Conservation (phyloP, 2,329 filamentous ascomycete genomes). For the Fusarium stilboides region DNA sequence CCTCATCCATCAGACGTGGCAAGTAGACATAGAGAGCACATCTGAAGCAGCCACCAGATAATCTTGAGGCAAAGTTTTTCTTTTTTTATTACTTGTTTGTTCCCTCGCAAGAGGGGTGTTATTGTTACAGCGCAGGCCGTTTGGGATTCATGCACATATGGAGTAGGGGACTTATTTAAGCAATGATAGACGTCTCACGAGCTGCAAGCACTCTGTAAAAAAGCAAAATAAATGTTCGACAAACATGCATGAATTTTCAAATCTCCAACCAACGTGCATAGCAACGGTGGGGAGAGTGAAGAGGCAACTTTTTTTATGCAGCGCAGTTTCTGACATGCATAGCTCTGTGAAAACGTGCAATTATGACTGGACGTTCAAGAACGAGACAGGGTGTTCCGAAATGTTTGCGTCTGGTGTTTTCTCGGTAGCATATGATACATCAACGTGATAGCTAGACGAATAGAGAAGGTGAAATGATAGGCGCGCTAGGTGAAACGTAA, state of each 20-base stretch:
- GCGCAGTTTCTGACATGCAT: constrained; percentile 4
- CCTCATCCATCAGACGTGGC: constrained; percentile 51
- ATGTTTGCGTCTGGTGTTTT: not conserved
- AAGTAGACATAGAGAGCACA: constrained; percentile 48
- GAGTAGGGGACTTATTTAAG: not conserved
- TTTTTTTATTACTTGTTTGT: constrained; percentile 3
- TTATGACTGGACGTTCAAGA: too few species aligned
- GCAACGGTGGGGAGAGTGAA: not conserved
- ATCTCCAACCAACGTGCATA: constrained; percentile 10
- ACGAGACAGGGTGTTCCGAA: too few species aligned
- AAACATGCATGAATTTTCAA: constrained; percentile 8
- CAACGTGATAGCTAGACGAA: not conserved
- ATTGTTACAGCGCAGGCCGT: constrained; percentile 10
- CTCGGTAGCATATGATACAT: constrained; percentile 20
- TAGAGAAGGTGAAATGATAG: constrained; percentile 9
- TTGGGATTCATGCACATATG: constrained; percentile 9
- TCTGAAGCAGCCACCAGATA: constrained; percentile 8
- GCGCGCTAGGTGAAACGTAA: constrained; percentile 16
- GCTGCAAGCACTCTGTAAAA: constrained; percentile 17
- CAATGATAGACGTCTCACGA: not conserved
- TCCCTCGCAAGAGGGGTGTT: not conserved
- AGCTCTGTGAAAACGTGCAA: not conserved
- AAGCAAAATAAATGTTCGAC: constrained; percentile 1
- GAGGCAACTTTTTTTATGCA: constrained; percentile 12
- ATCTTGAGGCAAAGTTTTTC: constrained; percentile 1